Conservation (phyloP, 164 flowering plant genomes). For the Litsea cubeba region DNA sequence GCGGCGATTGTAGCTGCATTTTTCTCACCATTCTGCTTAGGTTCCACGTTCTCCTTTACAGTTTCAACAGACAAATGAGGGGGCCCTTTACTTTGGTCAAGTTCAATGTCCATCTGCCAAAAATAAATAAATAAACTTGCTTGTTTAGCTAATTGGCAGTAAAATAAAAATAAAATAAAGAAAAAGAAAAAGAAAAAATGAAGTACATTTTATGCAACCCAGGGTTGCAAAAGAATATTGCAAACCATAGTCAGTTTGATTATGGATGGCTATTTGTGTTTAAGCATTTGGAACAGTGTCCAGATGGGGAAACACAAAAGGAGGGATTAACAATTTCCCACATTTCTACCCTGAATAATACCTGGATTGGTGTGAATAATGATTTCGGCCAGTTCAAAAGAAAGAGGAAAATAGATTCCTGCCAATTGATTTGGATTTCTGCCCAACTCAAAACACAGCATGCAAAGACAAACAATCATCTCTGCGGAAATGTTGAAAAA, state of each 20-base stretch:
- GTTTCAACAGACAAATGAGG: conserved; percentile 25
- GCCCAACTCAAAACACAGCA: too few relatives aligned
- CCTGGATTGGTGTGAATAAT: not conserved
- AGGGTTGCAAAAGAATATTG: too few relatives aligned
- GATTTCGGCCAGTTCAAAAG: not conserved
- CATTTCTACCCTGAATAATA: not conserved
- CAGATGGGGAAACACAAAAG: not conserved
- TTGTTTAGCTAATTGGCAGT: not conserved
- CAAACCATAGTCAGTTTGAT: too few relatives aligned
- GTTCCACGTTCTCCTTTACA: conserved; percentile 43
- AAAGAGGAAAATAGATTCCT: too few relatives aligned
- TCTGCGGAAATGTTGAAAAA: too few relatives aligned
- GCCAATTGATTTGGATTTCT: too few relatives aligned
- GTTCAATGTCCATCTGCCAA: conserved; percentile 35
- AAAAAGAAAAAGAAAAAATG: too few relatives aligned
- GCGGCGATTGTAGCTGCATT: conserved; percentile 27
- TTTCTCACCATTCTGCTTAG: conserved; percentile 44
- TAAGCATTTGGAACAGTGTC: not conserved
- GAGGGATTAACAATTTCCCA: not conserved
- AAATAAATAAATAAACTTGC: not conserved
- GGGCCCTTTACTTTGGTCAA: conserved; percentile 29
- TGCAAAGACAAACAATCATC: too few relatives aligned
- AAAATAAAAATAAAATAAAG: too few relatives aligned
- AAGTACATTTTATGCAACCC: too few relatives aligned
- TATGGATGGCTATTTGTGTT: too few relatives aligned